These are phyloP conservation scores for Aphanomyces astaci DNA, from an alignment of 352 stramenopile genomes.

Conservation along the genomic window DNA sequence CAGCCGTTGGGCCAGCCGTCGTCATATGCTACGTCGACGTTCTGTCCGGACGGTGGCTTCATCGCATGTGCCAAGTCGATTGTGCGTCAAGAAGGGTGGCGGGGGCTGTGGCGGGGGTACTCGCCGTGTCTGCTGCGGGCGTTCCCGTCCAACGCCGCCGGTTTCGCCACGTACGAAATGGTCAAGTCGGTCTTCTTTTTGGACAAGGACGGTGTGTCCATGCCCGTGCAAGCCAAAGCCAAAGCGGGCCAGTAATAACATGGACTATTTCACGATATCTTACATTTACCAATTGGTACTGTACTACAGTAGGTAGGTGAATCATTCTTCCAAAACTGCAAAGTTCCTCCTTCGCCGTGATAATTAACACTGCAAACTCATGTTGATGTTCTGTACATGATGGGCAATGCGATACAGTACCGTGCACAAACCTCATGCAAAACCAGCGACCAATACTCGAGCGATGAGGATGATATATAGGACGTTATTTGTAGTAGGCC, in stretches of 20 bases:
- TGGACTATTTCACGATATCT: no score
- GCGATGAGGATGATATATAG: no score
- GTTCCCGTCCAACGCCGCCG: slow-evolving; percentile 11
- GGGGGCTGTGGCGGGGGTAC: slow-evolving; percentile 11
- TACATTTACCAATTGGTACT: no score
- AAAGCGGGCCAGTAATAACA: neutral
- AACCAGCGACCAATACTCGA: no score
- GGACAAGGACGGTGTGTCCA: neutral
- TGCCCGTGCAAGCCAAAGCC: neutral
- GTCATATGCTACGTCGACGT: neutral
- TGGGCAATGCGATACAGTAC: no score
- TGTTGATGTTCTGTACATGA: no score
- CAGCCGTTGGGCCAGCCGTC: slow-evolving; percentile 10
- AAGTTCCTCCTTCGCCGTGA: no score
- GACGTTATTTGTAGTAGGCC: no score
- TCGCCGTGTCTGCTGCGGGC: slow-evolving; percentile 9
- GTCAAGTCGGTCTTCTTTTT: slow-evolving; percentile 8
- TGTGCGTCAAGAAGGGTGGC: neutral
- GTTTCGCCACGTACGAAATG: slow-evolving; percentile 20
- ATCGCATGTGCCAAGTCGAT: neutral
- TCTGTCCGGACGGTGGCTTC: slow-evolving; percentile 2
- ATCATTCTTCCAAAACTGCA: no score
- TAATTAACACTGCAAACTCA: no score
- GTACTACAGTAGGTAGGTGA: no score
- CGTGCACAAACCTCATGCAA: no score